phyloP scores from a whole-genome alignment of 2,329 filamentous ascomycete genomes.

The Cercospora beticola region DNA sequence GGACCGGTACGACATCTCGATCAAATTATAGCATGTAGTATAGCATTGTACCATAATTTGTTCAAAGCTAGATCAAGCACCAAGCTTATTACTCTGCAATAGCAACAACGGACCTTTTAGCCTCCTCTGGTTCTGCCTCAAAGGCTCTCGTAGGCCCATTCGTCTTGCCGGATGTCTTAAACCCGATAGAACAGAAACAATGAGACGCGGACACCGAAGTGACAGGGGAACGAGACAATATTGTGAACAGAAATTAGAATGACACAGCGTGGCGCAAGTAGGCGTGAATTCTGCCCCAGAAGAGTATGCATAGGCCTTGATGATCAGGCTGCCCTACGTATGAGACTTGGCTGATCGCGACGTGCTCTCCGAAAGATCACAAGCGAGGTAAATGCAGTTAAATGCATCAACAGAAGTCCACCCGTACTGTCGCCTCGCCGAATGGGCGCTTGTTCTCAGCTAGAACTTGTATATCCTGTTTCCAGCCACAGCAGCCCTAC shows the following conservation, averaged over 20 bases:
- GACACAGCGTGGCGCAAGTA: neutral
- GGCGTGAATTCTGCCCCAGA: neutral
- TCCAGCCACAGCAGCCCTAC: neutral
- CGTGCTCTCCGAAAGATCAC: too few species aligned
- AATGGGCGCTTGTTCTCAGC: neutral
- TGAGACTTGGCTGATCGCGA: too few species aligned
- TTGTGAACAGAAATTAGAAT: neutral
- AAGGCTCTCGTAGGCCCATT: neutral
- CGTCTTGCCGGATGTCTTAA: neutral
- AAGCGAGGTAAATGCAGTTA: neutral
- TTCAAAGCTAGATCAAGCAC: neutral
- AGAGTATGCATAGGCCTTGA: too few species aligned
- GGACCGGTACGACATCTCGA: constrained; percentile 65
- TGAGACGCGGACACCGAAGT: neutral
- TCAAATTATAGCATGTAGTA: constrained; percentile 60
- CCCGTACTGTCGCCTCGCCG: neutral
- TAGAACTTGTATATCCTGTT: neutral
- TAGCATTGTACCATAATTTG: neutral
- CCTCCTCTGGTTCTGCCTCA: neutral
- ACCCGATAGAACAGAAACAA: neutral
- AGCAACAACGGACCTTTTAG: neutral
- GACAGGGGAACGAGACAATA: neutral
- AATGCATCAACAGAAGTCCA: neutral
- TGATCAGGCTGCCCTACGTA: too few species aligned
- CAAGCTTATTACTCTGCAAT: neutral